phyloP scores from a whole-genome alignment of 1,139 yeast species.

The Yamadazyma dendronema region DNA sequence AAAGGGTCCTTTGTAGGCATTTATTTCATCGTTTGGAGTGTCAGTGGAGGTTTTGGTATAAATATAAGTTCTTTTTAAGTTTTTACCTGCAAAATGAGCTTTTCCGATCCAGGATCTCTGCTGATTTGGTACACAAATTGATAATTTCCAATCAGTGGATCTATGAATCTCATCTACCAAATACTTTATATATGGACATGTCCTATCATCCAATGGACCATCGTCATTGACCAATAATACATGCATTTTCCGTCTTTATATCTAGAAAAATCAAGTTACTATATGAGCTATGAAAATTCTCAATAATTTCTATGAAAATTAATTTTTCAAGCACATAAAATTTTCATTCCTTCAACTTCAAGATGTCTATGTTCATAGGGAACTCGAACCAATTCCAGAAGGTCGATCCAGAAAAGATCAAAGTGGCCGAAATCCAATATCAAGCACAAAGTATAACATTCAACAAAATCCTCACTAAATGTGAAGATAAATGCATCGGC shows the following conservation, averaged over 20 bases:
- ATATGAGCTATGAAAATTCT: background rate
- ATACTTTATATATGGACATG: slow-evolving; percentile 86
- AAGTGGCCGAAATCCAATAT: slow-evolving; percentile 73
- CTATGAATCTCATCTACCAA: slow-evolving; percentile 67
- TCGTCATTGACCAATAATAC: slow-evolving; percentile 82
- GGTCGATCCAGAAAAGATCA: slow-evolving; percentile 65
- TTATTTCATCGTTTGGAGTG: slow-evolving; percentile 26
- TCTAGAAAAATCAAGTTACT: background rate
- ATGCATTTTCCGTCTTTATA: slow-evolving; percentile 28
- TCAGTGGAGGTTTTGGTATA: slow-evolving; percentile 48
- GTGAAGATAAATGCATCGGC: slow-evolving; percentile 71
- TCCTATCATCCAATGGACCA: slow-evolving; percentile 80
- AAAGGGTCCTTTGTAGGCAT: slow-evolving; percentile 70
- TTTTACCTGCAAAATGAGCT: slow-evolving; percentile 90
- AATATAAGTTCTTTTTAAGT: slow-evolving; percentile 64
- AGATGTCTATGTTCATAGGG: slow-evolving; percentile 65
- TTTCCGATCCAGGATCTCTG: slow-evolving; percentile 95
- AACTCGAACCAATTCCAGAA: slow-evolving; percentile 41
- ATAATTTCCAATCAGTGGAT: slow-evolving; percentile 78
- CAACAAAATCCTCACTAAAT: slow-evolving; percentile 54
- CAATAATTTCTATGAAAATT: background rate
- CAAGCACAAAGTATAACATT: slow-evolving; percentile 71
- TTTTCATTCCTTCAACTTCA: too few species aligned
- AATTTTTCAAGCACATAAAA: background rate
- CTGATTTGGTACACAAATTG: slow-evolving; percentile 78